Evolutionary conservation across 2,329 filamentous ascomycete species (phyloP), one percentile per base, ranked within the genome.

Genomic region (Hymenoscyphus albidus): DNA sequence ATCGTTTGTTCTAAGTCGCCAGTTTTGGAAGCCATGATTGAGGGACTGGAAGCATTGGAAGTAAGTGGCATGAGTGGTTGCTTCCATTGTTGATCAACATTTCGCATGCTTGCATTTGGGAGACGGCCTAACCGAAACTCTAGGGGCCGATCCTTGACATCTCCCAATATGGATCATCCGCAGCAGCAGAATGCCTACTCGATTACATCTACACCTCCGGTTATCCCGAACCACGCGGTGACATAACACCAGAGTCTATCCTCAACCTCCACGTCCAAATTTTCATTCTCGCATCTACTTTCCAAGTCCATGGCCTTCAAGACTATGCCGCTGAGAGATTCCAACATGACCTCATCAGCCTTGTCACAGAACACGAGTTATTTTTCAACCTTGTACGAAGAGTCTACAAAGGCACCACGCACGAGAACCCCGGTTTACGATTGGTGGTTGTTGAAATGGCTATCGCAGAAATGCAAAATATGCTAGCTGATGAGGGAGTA

Each of bases 121-220:
- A 27, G 27, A 27, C 27, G 27, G 27, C 27, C 27, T 27, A 27
- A 27, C 27, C 27, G 27, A 27, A 59, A 56, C 44, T 57, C 0
- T 12, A 64, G 62, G 51, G 62, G 31, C 12, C 61, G 6, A 51
- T 40, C 1, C 62, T 73, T 32, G 22, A 67, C 32, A 67, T 72
- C 27, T 61, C 63, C 12, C 35, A 58, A 1, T 64, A 71, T 31
- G 60, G 65, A 14, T 35, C 61, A 22, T 54, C 65, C 10, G 55
- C 67, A 1, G 51, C 67, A 3, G 44, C 38, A 5, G 27, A 27
- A 27, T 57, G 38, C 3, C 56, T 69, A n/a, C 65, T 73, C 22
- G 67, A 71, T 35, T 73, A 70, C 55, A 65, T 73, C 14, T 73
- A 73, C 58, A 67, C 66, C 6, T 61, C 61, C 16, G 63, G 62